Base-by-base conservation (phyloP, 768 basidiomycete genomes). In the Xerocomellus dryophilus region DNA sequence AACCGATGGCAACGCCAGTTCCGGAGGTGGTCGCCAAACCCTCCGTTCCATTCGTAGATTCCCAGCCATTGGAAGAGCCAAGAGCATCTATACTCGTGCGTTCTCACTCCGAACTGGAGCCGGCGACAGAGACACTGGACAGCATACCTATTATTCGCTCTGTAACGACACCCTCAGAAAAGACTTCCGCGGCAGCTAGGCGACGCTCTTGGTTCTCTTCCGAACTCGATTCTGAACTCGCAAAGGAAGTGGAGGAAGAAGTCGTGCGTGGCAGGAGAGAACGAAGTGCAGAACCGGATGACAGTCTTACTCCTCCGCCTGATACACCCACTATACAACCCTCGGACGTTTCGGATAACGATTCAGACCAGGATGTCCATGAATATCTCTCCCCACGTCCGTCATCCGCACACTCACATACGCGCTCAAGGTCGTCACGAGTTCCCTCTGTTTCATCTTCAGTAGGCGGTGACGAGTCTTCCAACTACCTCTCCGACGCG, bases 191-290 rank as follows among this genome's bases (percentile, higher is more conserved):
- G 17, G 55, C 69, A 14, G 67, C 68, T 15, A 69, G 70, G 44
- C 78, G 79, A n/a, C 76, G 75, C 11, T 83, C 79, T 17, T 86
- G 84, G 84, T 85, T 86, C 57, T 72, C 77, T 18, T 68, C 70
- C 32, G 76, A 75, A 25, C 36, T 63, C 10, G 66, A 66, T 20
- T 51, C 57, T 7, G 63, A 42, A 27, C 58, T 54, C 38, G 42
- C 49, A 20, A 62, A 57, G 27, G 61, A 63, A 17, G 71, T 68
- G 12, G 68, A 67, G 11, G 65, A 60, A 44, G 56, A 62, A 17
- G 45, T 27, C 5, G 20, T 40, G 15, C 67, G 50, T 43, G 61
- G 60, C 40, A 60, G 57, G 42, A 54, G 49, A 47, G 67, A 60
- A 57, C 62, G 73, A 71, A 58, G 40, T 60, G 10, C 71, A 66